Conservation (phyloP, 2,329 filamentous ascomycete species). For the Aspergillus melleus region DNA sequence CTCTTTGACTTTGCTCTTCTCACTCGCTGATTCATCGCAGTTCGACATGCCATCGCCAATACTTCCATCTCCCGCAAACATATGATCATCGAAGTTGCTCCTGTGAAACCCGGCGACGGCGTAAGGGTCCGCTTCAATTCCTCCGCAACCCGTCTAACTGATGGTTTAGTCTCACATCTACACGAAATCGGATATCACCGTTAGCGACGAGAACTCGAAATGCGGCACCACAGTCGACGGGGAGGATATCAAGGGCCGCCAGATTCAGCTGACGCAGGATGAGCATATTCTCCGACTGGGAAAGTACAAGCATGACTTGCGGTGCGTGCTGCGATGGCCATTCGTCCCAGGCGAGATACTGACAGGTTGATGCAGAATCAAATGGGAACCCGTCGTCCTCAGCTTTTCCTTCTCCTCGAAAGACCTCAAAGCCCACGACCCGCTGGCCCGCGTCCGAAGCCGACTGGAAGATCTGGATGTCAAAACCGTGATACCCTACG, state of each 20-base stretch:
- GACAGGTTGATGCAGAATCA: slow-evolving; percentile 55
- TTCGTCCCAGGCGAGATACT: not conserved
- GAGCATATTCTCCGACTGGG: slow-evolving; percentile 71
- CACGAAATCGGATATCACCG: slow-evolving; percentile 66
- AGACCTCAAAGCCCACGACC: slow-evolving; percentile 64
- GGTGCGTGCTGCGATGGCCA: slow-evolving; percentile 26
- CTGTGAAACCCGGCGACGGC: slow-evolving; percentile 65
- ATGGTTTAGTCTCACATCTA: slow-evolving; percentile 58
- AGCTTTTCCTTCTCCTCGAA: slow-evolving; percentile 75
- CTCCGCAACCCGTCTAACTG: slow-evolving; percentile 8
- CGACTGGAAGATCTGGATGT: slow-evolving; percentile 83
- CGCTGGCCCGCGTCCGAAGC: slow-evolving; percentile 61
- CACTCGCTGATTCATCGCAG: slow-evolving; percentile 39
- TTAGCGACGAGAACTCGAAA: slow-evolving; percentile 82
- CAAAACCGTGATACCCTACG: slow-evolving; percentile 75
- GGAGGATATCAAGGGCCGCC: slow-evolving; percentile 64
- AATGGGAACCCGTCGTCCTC: slow-evolving; percentile 78
- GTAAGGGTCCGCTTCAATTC: slow-evolving; percentile 45
- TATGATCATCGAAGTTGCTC: slow-evolving; percentile 70
- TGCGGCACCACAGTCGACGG: slow-evolving; percentile 79
- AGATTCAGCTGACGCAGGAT: slow-evolving; percentile 56
- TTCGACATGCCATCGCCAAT: slow-evolving; percentile 70
- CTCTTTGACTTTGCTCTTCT: not conserved
- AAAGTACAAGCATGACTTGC: slow-evolving; percentile 59
- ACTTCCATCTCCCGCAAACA: slow-evolving; percentile 89